Evolutionary conservation across 805 yeast species (phyloP).

Genomic region (Pichia californica): DNA sequence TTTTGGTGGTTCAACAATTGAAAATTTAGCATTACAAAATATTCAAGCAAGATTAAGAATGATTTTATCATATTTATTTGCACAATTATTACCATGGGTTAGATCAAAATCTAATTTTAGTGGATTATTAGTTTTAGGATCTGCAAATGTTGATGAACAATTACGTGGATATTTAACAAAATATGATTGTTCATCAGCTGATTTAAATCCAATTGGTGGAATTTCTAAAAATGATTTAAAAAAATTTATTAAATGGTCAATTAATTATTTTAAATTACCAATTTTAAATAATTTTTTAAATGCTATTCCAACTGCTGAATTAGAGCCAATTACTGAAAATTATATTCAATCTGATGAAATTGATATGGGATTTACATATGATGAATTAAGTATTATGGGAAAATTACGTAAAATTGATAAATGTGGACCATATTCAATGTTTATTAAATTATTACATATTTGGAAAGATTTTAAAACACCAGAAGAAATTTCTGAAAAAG

Average conservation of each 20-base stretch:
- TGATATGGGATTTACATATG: conserved; percentile 98
- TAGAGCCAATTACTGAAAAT: conserved; percentile 88
- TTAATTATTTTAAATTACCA: conserved; percentile 62
- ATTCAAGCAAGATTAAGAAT: conserved; percentile 94
- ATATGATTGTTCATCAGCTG: conserved; percentile 96
- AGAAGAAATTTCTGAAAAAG: conserved; percentile 83
- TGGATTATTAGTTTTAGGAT: conserved; percentile 85
- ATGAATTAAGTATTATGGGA: conserved; percentile 88
- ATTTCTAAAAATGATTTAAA: conserved; percentile 92
- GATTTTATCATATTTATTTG: conserved; percentile 91
- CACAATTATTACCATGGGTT: conserved; percentile 93
- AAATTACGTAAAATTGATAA: conserved; percentile 83
- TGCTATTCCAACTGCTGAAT: conserved; percentile 97
- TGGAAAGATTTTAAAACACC: conserved; percentile 88
- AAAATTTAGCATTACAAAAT: conserved; percentile 90
- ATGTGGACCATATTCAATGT: conserved; percentile 96
- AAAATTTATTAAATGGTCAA: conserved; percentile 77
- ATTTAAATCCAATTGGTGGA: conserved; percentile 98
- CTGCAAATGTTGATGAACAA: conserved; percentile 97
- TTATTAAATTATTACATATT: conserved; percentile 78
- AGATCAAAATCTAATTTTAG: conserved; percentile 61
- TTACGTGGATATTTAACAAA: conserved; percentile 92
- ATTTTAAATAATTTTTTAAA: conserved; percentile 68
- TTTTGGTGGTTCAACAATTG: conserved; percentile 89
- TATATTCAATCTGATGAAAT: conserved; percentile 95